Base-by-base conservation (phyloP, 306 rosid species). In the Castanea sativa region DNA sequence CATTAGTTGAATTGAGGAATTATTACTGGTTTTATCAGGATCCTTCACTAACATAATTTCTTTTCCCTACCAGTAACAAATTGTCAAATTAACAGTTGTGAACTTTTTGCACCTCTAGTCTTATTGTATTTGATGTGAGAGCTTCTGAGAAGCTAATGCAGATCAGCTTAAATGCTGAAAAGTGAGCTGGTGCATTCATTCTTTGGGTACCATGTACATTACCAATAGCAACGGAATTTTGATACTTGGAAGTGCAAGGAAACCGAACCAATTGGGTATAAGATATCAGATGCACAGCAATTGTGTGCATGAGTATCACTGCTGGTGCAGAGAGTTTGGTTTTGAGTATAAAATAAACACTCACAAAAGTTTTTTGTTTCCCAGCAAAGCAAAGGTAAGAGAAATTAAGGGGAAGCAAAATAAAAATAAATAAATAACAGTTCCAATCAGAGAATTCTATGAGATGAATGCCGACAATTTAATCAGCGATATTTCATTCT, bases 221-320 rank as follows among this genome's bases (percentile, higher is more conserved):
- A 0, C 23, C 33, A 18, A 18, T 5, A 64, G 45, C 43, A 32
- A 32, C 71, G 18, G 23, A 20, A 16, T 15, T 65, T 65, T 65
- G 14, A 60, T 60, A 25, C 9, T 60, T 60, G 69, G 43, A 29
- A 63, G 53, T 23, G 25, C 51, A 19, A 19, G 23, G 72, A 68
- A 35, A 23, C 16, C 20, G 52, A 33, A 49, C 21, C 51, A 76
- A 51, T 30, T 30, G 51, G 63, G 69, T 83, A 73, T 41, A 60
- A 52, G 87, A 73, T 71, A 77, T 75, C 69, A 51, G 76, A 77
- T 73, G 73, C 74, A 73, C 68, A 13, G 87, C 87, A 81, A 72
- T 77, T 74, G 78, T 52, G 76, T n/a, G 86, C 76, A 84, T 76
- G 55, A 76, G 75, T 82, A 76, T 58, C 78, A 73, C 73, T 61